phyloP scores from a whole-genome alignment of 2,329 filamentous ascomycete species.

The Didymella segeticola region DNA sequence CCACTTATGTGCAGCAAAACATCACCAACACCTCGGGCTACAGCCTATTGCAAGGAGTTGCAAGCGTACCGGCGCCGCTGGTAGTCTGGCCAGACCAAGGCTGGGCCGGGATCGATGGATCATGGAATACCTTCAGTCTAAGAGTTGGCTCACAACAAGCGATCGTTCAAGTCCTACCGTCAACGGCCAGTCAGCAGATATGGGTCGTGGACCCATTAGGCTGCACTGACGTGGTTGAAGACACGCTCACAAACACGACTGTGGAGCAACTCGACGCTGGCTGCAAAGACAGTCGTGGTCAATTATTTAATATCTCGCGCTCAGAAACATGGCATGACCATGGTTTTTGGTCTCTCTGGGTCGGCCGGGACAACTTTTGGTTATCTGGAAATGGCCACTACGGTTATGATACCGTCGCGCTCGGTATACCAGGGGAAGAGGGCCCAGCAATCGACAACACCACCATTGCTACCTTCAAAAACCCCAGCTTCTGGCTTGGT shows the following conservation, averaged over 20 bases:
- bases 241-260: slow-evolving; percentile 56
- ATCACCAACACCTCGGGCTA: slow-evolving; percentile 28
- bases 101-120: slow-evolving; percentile 48
- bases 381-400: slow-evolving; percentile 69
- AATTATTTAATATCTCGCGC: slow-evolving; percentile 60
- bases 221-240: slow-evolving; percentile 31
- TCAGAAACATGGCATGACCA: slow-evolving; percentile 67
- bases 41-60: slow-evolving; percentile 24
- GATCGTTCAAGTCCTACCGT: slow-evolving; percentile 64
- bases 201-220: slow-evolving; percentile 64
- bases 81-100: slow-evolving; percentile 46
- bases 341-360: slow-evolving; percentile 66
- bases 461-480: slow-evolving; percentile 51
- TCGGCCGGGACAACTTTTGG: slow-evolving; percentile 61
- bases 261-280: slow-evolving; percentile 25
- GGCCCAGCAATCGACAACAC: slow-evolving; percentile 53
- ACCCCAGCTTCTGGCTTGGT: slow-evolving; percentile 54
- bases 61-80: slow-evolving; percentile 40
- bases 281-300: slow-evolving; percentile 66
- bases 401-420: slow-evolving; percentile 59
- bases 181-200: slow-evolving; percentile 73
- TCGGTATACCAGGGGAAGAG: slow-evolving; percentile 49
- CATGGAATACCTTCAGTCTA: slow-evolving; percentile 73
- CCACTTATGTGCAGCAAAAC: slow-evolving; percentile 31
- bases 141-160: slow-evolving; percentile 62